These are phyloP conservation scores for Pinus albicaulis DNA, from an alignment of 75 land plant species.

Conservation along the genomic window DNA sequence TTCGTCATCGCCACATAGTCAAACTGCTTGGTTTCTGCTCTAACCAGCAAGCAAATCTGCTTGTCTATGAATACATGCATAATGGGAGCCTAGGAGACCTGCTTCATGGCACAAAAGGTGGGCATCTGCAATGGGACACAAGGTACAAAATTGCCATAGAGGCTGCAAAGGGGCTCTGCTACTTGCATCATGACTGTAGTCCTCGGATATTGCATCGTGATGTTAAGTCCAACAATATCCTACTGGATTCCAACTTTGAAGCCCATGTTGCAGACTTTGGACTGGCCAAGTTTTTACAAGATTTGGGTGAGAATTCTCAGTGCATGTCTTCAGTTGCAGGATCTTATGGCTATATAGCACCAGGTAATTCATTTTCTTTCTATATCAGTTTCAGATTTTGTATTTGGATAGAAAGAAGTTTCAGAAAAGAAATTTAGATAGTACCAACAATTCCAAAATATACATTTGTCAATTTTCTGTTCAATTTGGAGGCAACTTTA, in stretches of 20 bases:
- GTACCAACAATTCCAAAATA: no score
- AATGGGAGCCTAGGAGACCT: slow-evolving; percentile 91
- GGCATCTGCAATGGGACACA: slow-evolving; percentile 46
- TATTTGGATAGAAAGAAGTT: no score
- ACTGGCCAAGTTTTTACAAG: slow-evolving; percentile 68
- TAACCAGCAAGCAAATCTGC: slow-evolving; percentile 66
- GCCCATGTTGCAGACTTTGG: slow-evolving; percentile 90
- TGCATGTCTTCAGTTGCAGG: slow-evolving; percentile 94
- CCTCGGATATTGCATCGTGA: slow-evolving; percentile 77
- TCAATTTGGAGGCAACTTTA: no score
- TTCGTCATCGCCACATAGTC: slow-evolving; percentile 84
- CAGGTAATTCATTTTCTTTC: slow-evolving; percentile 39
- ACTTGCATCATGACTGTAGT: slow-evolving; percentile 81
- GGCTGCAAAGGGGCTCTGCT: slow-evolving; percentile 75
- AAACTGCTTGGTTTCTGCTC: slow-evolving; percentile 70
- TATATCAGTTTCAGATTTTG: no score
- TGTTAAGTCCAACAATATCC: slow-evolving; percentile 87
- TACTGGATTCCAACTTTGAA: slow-evolving; percentile 57
- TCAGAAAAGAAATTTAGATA: no score
- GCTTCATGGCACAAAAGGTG: slow-evolving; percentile 52
- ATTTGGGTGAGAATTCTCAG: slow-evolving; percentile 32
- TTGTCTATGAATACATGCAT: slow-evolving; percentile 92
- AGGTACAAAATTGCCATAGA: slow-evolving; percentile 75
- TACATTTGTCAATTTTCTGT: no score
- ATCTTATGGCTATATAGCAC: slow-evolving; percentile 92